Conservation (phyloP, 176 grass and related monocot genomes). For the Alopecurus myosuroides region DNA sequence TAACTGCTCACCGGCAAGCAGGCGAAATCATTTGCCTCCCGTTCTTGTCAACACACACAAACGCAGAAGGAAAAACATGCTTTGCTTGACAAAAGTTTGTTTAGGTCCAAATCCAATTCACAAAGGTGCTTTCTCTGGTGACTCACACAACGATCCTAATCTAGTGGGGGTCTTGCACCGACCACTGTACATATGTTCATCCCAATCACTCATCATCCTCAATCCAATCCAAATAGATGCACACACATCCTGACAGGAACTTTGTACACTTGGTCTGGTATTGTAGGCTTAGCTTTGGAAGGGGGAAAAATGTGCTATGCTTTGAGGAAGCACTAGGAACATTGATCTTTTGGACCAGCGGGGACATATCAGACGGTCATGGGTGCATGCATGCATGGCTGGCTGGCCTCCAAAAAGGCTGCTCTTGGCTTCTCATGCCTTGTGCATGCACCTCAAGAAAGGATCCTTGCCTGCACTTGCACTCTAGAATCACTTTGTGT, state of each 20-base stretch:
- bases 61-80: not conserved
- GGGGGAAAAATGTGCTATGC: not conserved
- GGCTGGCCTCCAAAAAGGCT: conserved; percentile 30
- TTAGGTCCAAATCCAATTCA: not conserved
- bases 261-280: not conserved
- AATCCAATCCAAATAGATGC: not conserved
- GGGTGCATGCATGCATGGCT: not conserved
- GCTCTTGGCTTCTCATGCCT: conserved; percentile 38
- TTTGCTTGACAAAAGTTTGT: not conserved
- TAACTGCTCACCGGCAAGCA: not conserved
- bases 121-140: conserved; percentile 19
- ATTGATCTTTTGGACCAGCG: conserved; percentile 19
- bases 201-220: not conserved
- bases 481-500: conserved; percentile 17
- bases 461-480: conserved; percentile 15
- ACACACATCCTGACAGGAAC: not conserved
- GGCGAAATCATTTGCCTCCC: not conserved
- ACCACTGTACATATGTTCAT: not conserved
- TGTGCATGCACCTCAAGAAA: conserved; percentile 24
- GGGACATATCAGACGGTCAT: conserved; percentile 3
- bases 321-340: not conserved
- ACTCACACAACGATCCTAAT: not conserved
- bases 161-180: not conserved
- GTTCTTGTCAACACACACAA: not conserved
- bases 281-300: not conserved